These are phyloP conservation scores for Oenanthe sinensis DNA, from an alignment of 129 eudicot genomes.

Conservation along the genomic window DNA sequence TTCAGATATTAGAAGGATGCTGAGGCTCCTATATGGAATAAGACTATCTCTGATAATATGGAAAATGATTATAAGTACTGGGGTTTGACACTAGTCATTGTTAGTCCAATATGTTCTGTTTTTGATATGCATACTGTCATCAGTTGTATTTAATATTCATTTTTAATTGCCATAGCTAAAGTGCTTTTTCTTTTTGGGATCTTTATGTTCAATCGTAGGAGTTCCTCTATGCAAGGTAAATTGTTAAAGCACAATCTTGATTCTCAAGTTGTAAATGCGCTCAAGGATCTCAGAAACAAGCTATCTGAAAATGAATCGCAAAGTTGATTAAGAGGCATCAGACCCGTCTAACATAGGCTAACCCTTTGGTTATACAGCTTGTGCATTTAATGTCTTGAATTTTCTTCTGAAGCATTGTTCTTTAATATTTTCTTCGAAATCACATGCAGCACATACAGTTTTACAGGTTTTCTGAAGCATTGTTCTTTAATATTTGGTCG, in stretches of 20 bases:
- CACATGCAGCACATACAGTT: not conserved
- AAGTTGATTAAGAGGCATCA: not conserved
- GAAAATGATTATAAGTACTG: not conserved
- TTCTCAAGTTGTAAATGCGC: slow-evolving; percentile 72
- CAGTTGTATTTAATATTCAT: not conserved
- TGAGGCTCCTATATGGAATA: not conserved
- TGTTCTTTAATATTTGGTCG: too few relatives aligned
- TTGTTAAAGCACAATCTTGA: slow-evolving; percentile 78
- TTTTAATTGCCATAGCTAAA: not conserved
- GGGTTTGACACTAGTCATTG: not conserved
- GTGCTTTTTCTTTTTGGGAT: not conserved
- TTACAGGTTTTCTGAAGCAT: not conserved
- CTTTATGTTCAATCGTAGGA: slow-evolving; percentile 28
- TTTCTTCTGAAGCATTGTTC: not conserved
- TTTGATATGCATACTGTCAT: not conserved
- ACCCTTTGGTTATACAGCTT: not conserved
- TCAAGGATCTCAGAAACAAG: slow-evolving; percentile 75
- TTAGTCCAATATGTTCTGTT: not conserved
- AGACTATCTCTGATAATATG: not conserved
- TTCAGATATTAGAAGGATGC: not conserved
- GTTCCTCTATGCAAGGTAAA: slow-evolving; percentile 60
- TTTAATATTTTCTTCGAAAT: not conserved
- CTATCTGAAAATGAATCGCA: slow-evolving; percentile 35
- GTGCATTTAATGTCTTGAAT: not conserved
- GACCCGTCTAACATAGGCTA: not conserved